phyloP scores from a whole-genome alignment of 108 stramenopile species.

The Nitzschia sp. region DNA sequence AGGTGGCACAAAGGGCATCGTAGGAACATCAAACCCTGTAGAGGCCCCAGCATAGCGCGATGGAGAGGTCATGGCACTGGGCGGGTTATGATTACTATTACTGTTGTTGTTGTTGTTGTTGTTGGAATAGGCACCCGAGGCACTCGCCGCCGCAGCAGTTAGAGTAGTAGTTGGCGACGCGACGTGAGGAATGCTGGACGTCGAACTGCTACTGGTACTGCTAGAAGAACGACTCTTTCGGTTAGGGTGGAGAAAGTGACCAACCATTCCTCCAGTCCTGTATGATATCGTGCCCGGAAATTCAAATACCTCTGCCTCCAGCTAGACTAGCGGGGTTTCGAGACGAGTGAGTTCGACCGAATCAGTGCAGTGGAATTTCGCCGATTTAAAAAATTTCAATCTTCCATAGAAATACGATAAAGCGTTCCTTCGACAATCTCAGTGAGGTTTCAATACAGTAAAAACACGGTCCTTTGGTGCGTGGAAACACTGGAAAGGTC shows the following conservation, averaged over 20 bases:
- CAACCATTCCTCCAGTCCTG: too few relatives aligned
- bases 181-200: not conserved
- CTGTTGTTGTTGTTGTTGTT: not conserved
- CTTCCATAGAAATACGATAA: too few relatives aligned
- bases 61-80: not conserved
- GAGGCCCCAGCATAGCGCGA: slow-evolving; percentile 8
- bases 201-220: slow-evolving; percentile 13
- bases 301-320: too few relatives aligned
- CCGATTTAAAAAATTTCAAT: too few relatives aligned
- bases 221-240: slow-evolving; percentile 13
- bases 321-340: too few relatives aligned
- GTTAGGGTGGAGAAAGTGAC: slow-evolving; percentile 30
- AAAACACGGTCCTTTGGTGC: too few relatives aligned
- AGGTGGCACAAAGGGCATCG: slow-evolving; percentile 31
- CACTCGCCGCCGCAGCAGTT: not conserved
- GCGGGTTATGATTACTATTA: not conserved
- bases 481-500: too few relatives aligned
- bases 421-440: too few relatives aligned
- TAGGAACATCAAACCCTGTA: slow-evolving; percentile 1
- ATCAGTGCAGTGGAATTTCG: too few relatives aligned
- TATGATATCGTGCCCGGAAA: too few relatives aligned
- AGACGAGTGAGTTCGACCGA: too few relatives aligned
- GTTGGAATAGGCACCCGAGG: not conserved
- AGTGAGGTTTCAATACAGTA: too few relatives aligned
- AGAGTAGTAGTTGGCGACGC: not conserved